Evolutionary conservation across 2,329 filamentous ascomycete species (phyloP).

Genomic region (Penicillium sp.): DNA sequence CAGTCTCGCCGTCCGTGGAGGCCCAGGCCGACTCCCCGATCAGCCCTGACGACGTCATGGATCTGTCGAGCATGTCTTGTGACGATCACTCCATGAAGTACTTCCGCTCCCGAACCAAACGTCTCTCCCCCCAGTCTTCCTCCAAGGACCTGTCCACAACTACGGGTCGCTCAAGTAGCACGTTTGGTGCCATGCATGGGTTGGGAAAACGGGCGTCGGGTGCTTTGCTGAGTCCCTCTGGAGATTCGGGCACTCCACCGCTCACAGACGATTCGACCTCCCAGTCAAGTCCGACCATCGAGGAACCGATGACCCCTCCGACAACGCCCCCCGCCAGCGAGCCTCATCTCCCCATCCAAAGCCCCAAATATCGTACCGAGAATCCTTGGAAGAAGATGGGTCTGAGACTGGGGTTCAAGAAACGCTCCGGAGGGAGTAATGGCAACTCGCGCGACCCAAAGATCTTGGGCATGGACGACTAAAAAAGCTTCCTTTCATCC

Average conservation of each 20-base stretch:
- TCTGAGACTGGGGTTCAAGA: conserved; percentile 44
- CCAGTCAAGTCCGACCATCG: conserved; percentile 36
- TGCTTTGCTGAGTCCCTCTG: conserved; percentile 32
- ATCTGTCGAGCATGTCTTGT: conserved; percentile 23
- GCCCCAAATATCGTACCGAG: conserved; percentile 39
- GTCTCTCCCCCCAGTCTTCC: conserved; percentile 29
- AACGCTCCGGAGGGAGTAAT: conserved; percentile 25
- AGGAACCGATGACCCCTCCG: conserved; percentile 47
- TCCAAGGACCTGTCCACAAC: conserved; percentile 26
- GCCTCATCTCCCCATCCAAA: conserved; percentile 27
- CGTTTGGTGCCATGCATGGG: conserved; percentile 27
- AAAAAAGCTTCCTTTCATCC: conserved; percentile 1
- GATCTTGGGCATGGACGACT: conserved; percentile 19
- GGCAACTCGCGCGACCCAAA: conserved; percentile 15
- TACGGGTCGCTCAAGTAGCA: conserved; percentile 26
- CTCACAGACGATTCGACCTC: conserved; percentile 44
- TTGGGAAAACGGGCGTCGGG: conserved; percentile 34
- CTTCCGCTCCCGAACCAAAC: conserved; percentile 23
- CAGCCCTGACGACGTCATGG: conserved; percentile 33
- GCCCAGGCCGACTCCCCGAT: conserved; percentile 41
- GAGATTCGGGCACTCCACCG: conserved; percentile 33
- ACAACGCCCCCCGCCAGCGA: conserved; percentile 47
- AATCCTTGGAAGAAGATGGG: conserved; percentile 51
- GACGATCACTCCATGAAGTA: conserved; percentile 28
- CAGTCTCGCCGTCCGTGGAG: conserved; percentile 43